Percentiles rank a stretch among this genome's conserved stretches.
phyloP scores from a whole-genome alignment of 2,329 filamentous ascomycete genomes.

The Ophiocordyceps unilateralis region DNA sequence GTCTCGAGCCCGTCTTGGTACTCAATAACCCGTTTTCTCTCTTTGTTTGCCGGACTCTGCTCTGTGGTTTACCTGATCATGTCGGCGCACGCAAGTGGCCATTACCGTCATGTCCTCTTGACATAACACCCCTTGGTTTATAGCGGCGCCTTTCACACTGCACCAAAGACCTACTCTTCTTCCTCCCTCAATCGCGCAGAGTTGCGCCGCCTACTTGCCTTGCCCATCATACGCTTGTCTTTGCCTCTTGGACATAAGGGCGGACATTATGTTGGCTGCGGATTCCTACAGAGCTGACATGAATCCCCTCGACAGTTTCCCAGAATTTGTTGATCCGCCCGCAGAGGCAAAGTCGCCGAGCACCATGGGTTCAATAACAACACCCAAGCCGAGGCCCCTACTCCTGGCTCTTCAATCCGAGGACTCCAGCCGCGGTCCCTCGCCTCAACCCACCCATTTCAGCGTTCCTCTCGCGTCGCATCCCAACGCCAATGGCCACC shows the following conservation, averaged over 20 bases:
- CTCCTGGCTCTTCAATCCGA: constrained; percentile 19
- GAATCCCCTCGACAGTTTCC: constrained; percentile 21
- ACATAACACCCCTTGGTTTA: neutral
- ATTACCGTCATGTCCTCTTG: neutral
- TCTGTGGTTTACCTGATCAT: neutral
- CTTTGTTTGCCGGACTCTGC: neutral
- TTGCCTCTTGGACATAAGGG: neutral
- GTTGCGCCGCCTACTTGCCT: neutral
- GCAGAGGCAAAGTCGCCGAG: constrained; percentile 10
- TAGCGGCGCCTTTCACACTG: neutral
- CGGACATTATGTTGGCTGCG: constrained; percentile 18
- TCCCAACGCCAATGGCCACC: constrained; percentile 43
- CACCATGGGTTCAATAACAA: constrained; percentile 12
- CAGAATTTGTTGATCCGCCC: constrained; percentile 24
- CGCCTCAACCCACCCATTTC: constrained; percentile 77
- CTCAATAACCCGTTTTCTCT: neutral
- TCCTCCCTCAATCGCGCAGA: neutral
- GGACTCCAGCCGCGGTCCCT: constrained; percentile 47
- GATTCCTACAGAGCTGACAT: constrained; percentile 23
- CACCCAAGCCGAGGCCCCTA: constrained; percentile 22
- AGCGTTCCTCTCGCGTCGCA: constrained; percentile 43
- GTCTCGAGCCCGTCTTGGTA: neutral
- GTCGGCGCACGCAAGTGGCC: neutral
- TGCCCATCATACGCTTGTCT: neutral
- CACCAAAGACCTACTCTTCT: neutral